Conservation (phyloP, 352 stramenopile species). For the Pythium myriotylum region DNA sequence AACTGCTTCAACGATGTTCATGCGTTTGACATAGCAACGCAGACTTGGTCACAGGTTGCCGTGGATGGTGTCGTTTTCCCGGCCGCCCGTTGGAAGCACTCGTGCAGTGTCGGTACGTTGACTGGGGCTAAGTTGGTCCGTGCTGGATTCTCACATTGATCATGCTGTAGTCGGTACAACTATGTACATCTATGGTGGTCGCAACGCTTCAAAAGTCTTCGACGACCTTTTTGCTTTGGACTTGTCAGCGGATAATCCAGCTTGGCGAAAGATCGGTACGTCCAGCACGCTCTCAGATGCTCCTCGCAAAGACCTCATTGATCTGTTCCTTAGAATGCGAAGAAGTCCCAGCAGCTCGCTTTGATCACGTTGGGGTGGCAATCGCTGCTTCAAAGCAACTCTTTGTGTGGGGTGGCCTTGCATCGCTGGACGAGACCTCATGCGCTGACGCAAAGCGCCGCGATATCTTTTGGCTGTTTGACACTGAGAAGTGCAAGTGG, state of each 20-base stretch:
- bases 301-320: not conserved
- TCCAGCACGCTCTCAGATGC: not conserved
- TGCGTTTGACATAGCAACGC: conserved; percentile 50
- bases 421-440: conserved; percentile 33
- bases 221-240: conserved; percentile 72
- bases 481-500: conserved; percentile 51
- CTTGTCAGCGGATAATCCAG: conserved; percentile 31
- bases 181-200: conserved; percentile 76
- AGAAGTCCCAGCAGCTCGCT: conserved; percentile 29
- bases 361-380: conserved; percentile 65
- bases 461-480: conserved; percentile 49
- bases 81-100: conserved; percentile 78
- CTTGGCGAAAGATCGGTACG: conserved; percentile 62
- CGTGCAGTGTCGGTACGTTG: conserved; percentile 50
- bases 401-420: conserved; percentile 63
- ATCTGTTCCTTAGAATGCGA: conserved; percentile 18
- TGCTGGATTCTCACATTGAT: not conserved
- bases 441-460: conserved; percentile 13
- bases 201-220: conserved; percentile 68
- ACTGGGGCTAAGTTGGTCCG: not conserved
- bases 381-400: conserved; percentile 48
- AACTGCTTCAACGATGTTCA: conserved; percentile 74
- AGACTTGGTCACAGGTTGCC: conserved; percentile 43
- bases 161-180: conserved; percentile 51
- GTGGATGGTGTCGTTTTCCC: conserved; percentile 34